Evolutionary conservation across 805 yeast genomes (phyloP).

Genomic region (Yarrowia bubula): DNA sequence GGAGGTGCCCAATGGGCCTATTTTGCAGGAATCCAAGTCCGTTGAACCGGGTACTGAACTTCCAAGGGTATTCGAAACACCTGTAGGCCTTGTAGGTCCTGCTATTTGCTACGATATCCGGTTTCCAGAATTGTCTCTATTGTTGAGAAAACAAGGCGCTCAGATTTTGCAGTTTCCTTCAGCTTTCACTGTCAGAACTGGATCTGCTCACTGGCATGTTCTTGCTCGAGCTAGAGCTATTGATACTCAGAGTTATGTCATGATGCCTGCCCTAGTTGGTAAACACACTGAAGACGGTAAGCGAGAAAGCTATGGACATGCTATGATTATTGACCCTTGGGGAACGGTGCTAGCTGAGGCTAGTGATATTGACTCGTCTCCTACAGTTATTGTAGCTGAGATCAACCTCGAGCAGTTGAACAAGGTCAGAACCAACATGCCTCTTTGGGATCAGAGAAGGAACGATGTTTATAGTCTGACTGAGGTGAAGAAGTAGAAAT

Average conservation of each 20-base stretch:
- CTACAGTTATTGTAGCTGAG: slow-evolving; percentile 60
- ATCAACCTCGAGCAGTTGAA: slow-evolving; percentile 38
- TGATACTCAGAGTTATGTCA: slow-evolving; percentile 81
- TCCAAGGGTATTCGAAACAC: slow-evolving; percentile 54
- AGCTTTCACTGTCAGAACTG: slow-evolving; percentile 90
- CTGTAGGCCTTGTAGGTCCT: slow-evolving; percentile 49
- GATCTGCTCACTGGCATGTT: slow-evolving; percentile 84
- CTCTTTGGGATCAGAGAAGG: slow-evolving; percentile 26
- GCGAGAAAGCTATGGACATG: slow-evolving; percentile 81
- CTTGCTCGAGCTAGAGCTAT: slow-evolving; percentile 83
- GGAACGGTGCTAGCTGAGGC: slow-evolving; percentile 69
- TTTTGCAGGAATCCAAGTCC: slow-evolving; percentile 69
- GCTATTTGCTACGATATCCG: slow-evolving; percentile 75
- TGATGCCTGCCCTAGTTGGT: slow-evolving; percentile 89
- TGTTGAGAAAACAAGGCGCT: slow-evolving; percentile 68
- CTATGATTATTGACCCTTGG: slow-evolving; percentile 89
- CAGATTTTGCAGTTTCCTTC: slow-evolving; percentile 78
- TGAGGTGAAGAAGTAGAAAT: not conserved
- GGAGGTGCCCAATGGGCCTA: slow-evolving; percentile 69
- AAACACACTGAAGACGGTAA: slow-evolving; percentile 56
- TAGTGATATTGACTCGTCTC: slow-evolving; percentile 60
- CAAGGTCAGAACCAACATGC: slow-evolving; percentile 19
- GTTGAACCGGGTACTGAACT: slow-evolving; percentile 74
- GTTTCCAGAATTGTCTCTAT: slow-evolving; percentile 75
- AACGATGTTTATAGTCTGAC: not conserved